Base-by-base conservation (phyloP, 2,329 filamentous ascomycete genomes). In the Sporothrix pallida region DNA sequence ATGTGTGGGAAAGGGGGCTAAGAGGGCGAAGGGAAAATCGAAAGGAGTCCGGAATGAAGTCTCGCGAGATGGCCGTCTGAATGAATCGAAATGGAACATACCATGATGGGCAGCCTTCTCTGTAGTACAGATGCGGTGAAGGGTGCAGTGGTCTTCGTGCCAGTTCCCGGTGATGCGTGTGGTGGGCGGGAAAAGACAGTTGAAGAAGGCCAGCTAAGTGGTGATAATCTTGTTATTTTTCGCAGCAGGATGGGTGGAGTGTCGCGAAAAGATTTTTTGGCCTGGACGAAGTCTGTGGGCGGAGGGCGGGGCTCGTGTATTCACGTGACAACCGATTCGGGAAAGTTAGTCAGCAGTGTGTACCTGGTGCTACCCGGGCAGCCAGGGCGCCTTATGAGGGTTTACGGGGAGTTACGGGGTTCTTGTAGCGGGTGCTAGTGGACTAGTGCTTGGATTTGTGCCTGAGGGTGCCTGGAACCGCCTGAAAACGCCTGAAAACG, bases 101-200 rank as follows among this genome's bases (percentile, higher is more conserved):
- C 85, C 80, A 87, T 87, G 81, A 81, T 87, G 85, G 85, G 85
- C 84, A 84, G 86, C 81, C 83, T 86, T 84, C 82, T 85, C 84
- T 84, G 78, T 78, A 80, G 76, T 74, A 77, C 54, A 60, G 62
- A 50, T 37, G 17, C 26, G 13, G 54, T 72, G 71, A 60, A 68
- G 58, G 70, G 44, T 52, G 72, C 67, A 72, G 23, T 15, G 74
- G 31, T 72, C 63, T 71, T 72, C 72, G 72, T 70, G 72, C 71
- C 72, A 23, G 54, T 20, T 71, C 71, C 74, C 72, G 72, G 50
- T 69, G 42, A 37, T 46, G 17, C n/a, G 54, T 48, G 56, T 69
- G 37, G 72, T 42, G 56, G 54, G 50, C 72, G 74, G 72, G 68
- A 62, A 70, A 56, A 48, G 60, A 65, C 46, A 72, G 72, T 52